Evolutionary conservation across 1,284 basidiomycete species (phyloP).

Genomic region (Cystobasidium slooffiae): DNA sequence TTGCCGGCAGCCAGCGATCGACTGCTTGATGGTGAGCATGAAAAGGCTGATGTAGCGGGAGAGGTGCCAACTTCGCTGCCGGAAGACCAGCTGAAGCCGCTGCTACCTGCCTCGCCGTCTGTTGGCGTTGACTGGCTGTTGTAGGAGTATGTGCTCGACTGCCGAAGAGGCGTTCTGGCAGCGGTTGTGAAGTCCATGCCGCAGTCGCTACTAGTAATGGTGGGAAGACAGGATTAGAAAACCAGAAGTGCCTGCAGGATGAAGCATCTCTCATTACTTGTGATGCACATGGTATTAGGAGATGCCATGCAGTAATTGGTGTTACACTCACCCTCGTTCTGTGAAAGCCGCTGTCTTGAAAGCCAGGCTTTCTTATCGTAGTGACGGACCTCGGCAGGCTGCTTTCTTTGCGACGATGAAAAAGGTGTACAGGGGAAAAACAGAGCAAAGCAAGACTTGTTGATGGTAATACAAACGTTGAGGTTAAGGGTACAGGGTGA

Average conservation of each 20-base stretch:
- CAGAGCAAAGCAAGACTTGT: neutral
- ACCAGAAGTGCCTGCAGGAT: no score
- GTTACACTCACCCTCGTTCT: no score
- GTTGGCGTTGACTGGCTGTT: neutral
- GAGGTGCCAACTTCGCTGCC: conserved; percentile 8
- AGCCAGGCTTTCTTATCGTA: no score
- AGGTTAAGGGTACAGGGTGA: neutral
- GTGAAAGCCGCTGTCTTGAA: no score
- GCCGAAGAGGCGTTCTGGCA: conserved; percentile 18
- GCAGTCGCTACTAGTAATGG: no score
- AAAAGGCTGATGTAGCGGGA: conserved; percentile 26
- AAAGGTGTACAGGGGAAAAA: neutral
- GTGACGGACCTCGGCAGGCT: no score
- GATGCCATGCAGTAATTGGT: no score
- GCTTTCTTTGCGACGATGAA: no score
- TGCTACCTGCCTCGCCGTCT: conserved; percentile 6
- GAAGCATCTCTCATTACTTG: no score
- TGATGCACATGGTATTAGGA: no score
- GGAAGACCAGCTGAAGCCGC: conserved; percentile 14
- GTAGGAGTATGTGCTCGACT: neutral
- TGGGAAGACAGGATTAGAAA: no score
- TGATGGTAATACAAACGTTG: neutral
- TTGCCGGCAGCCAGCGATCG: conserved; percentile 5
- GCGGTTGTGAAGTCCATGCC: neutral
- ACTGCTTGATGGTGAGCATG: conserved; percentile 13